Evolutionary conservation across 768 basidiomycete genomes (phyloP).

Genomic region (Asterophora lycoperdoides): DNA sequence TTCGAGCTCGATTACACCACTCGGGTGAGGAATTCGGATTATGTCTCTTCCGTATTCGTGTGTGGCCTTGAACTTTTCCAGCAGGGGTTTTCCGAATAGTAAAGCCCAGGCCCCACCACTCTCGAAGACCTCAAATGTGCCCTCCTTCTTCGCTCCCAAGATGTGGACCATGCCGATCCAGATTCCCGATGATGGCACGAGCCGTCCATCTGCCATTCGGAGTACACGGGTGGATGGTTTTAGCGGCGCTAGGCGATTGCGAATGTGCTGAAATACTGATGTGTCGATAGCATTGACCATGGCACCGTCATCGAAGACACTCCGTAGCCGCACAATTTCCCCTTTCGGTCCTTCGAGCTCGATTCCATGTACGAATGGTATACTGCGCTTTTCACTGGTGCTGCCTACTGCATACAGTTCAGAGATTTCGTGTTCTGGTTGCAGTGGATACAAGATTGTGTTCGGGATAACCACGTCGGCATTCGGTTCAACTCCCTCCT

Average conservation of each 20-base stretch:
- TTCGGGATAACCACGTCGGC: slow-evolving; percentile 1
- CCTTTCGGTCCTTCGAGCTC: too few species aligned
- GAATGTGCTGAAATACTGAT: background rate
- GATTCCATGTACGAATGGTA: slow-evolving; percentile 4
- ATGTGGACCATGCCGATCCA: background rate
- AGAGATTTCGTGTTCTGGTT: slow-evolving; percentile 1
- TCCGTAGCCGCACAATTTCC: too few species aligned
- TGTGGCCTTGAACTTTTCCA: slow-evolving; percentile 18
- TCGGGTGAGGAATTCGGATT: too few species aligned
- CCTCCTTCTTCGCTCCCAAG: background rate
- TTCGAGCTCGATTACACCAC: too few species aligned
- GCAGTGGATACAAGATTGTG: slow-evolving; percentile 1
- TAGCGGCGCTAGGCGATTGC: background rate
- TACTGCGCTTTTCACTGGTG: too few species aligned
- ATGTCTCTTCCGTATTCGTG: slow-evolving; percentile 22
- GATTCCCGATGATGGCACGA: background rate
- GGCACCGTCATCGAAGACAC: too few species aligned
- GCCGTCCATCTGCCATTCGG: slow-evolving; percentile 22
- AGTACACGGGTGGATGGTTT: too few species aligned
- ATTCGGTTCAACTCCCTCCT: slow-evolving; percentile 1
- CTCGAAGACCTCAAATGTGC: slow-evolving; percentile 15
- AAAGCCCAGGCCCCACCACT: too few species aligned
- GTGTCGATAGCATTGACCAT: too few species aligned
- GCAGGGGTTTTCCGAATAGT: slow-evolving; percentile 28
- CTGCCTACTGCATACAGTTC: too few species aligned